Conservation (phyloP, 805 yeast species). For the Ogataea nonfermentans region DNA sequence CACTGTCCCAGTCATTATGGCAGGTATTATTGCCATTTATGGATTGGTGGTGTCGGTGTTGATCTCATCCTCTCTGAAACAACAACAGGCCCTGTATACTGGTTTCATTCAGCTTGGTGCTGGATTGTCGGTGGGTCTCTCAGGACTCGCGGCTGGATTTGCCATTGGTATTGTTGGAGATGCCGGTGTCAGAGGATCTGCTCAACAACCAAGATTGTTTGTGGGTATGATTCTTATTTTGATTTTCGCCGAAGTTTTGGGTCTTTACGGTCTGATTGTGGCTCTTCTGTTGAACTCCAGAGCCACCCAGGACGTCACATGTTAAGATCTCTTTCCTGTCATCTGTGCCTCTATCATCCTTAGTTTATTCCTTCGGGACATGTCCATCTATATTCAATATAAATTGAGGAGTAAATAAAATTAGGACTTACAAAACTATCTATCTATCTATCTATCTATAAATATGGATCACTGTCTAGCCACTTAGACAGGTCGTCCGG, state of each 20-base stretch:
- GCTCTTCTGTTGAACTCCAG: constrained; percentile 97
- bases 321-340: constrained; percentile 42
- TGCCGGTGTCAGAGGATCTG: constrained; percentile 98
- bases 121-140: constrained; percentile 94
- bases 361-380: too few species aligned
- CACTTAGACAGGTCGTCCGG: constrained; percentile 35
- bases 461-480: constrained; percentile 15
- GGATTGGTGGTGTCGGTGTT: constrained; percentile 95
- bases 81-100: constrained; percentile 89
- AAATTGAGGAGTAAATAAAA: constrained; percentile 7
- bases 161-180: constrained; percentile 99
- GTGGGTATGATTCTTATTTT: constrained; percentile 33
- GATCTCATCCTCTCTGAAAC: constrained; percentile 85
- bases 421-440: constrained; percentile 7
- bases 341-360: not conserved
- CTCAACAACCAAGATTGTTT: constrained; percentile 97
- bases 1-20: constrained; percentile 97
- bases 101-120: constrained; percentile 99
- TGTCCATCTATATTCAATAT: constrained; percentile 3
- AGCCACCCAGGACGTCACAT: constrained; percentile 88
- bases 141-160: constrained; percentile 97
- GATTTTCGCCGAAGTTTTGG: constrained; percentile 14
- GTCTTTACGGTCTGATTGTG: constrained; percentile 83
- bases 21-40: constrained; percentile 98
- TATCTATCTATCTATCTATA: too few species aligned